Evolutionary conservation across 2,329 filamentous ascomycete genomes (phyloP), one percentile per base, ranked within the genome.

Genomic region (Pseudogymnoascus sp.): DNA sequence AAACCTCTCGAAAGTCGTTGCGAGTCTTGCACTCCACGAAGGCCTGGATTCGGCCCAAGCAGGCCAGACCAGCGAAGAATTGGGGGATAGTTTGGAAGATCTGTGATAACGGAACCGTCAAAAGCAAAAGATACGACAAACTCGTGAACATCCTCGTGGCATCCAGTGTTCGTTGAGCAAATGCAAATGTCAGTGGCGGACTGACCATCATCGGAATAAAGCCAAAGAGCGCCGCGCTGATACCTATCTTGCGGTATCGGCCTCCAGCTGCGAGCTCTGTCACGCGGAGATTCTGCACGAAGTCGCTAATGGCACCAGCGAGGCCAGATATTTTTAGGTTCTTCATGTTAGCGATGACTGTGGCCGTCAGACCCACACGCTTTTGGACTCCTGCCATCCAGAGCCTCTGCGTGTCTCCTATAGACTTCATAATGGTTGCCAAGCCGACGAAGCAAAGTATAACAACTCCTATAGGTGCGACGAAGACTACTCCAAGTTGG

Each of bases 401-500:
- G 26, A 31, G 56, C 2, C 70, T 70, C 65, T 76, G 75, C 19
- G 72, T 69, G 13, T 69, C 64, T 63, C 73, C 73, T 1, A 75
- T 70, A 29, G 66, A 65, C 15, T 26, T 62, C 3, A 50, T 62
- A 1, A 64, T 40, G 37, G 71, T 64, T 0, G 26, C 67, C 21
- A 71, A 62, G n/a, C 64, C 62, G 15, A 64, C 59, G 38, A 69
- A 68, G 60, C 70, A 71, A 21, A 65, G 46, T 7, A 77, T 56
- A 0, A 80, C 77, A 2, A 81, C 71, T 0, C 76, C 74, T 5
- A 84, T 73, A 0, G 82, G 81, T 0, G 78, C 77, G 0, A 77
- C 69, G 40, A 80, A 83, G 0, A 80, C 79, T 0, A 73, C 70
- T 0, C 82, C 81, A 0, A 84, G 67, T 59, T 68, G 59, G 17